Conservation (phyloP, 371 early-diverging fungal genomes). For the Mortierella sp. region DNA sequence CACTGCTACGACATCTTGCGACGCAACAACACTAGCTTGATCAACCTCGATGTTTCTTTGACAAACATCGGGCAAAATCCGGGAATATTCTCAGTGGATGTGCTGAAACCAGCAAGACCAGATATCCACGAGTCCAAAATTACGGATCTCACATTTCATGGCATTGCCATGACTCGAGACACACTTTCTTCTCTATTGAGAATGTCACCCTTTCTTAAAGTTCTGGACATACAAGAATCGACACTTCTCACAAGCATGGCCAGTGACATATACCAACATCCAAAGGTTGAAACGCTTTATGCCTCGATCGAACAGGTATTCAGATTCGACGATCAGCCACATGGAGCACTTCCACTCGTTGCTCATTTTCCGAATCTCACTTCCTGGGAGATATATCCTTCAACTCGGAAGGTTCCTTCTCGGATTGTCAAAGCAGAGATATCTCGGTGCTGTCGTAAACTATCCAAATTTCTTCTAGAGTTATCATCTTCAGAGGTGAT, state of each 20-base stretch:
- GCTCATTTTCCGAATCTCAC: constrained; percentile 15
- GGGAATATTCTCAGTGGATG: no score
- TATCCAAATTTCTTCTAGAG: neutral
- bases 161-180: neutral
- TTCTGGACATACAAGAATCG: neutral
- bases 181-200: neutral
- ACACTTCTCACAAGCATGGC: neutral
- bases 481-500: neutral
- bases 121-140: no score
- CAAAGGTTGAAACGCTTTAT: neutral
- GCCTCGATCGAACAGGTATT: neutral
- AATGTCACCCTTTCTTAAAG: neutral
- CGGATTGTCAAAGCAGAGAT: neutral
- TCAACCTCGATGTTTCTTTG: neutral
- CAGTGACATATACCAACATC: neutral
- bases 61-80: neutral
- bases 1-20: constrained; percentile 1
- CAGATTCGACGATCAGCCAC: neutral
- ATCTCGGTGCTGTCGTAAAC: neutral
- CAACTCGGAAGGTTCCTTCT: neutral
- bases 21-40: constrained; percentile 3
- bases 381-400: neutral
- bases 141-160: neutral
- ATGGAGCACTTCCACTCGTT: neutral
- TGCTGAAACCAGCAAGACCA: no score